A percentile compares a stretch with the other conserved stretches of the same genome.
phyloP scores from a whole-genome alignment of 176 grass and related monocot species.

The Eragrostis nindensis region DNA sequence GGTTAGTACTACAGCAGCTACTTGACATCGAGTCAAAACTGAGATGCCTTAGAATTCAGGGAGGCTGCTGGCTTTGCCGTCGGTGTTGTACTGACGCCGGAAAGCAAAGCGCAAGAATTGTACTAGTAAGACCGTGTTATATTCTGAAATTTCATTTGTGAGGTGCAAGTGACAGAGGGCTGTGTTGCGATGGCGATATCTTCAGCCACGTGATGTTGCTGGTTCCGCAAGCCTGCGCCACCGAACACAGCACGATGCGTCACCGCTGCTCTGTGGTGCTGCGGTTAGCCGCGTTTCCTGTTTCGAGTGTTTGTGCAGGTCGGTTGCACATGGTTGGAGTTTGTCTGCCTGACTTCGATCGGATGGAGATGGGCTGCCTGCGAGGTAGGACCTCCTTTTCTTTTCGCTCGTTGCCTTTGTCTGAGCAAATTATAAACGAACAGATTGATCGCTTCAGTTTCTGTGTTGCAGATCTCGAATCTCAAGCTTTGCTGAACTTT shows the following conservation, averaged over 20 bases:
- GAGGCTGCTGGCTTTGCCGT: not conserved
- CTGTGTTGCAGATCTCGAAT: not conserved
- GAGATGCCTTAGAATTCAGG: not conserved
- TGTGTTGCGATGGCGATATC: not conserved
- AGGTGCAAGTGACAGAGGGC: not conserved
- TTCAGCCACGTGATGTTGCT: constrained; percentile 31
- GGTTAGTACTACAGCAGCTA: too few species aligned
- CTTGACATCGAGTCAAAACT: not conserved
- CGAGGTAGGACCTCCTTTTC: constrained; percentile 11
- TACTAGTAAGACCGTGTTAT: too few species aligned
- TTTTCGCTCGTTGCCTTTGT: not conserved
- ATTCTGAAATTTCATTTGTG: not conserved
- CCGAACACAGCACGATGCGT: constrained; percentile 15
- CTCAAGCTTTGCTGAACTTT: not conserved
- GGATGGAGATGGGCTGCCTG: constrained; percentile 1
- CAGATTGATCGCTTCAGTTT: not conserved
- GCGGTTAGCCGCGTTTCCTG: not conserved
- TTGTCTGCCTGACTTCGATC: not conserved
- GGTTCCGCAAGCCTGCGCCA: not conserved
- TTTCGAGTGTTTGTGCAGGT: not conserved
- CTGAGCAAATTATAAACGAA: not conserved
- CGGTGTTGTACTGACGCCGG: not conserved
- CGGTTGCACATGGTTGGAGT: constrained; percentile 1
- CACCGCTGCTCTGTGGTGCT: not conserved
- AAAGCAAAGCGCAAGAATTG: not conserved